Evolutionary conservation across 306 rosid species (phyloP), one percentile per base, ranked within the genome.

Genomic region (Trifolium fragiferum): DNA sequence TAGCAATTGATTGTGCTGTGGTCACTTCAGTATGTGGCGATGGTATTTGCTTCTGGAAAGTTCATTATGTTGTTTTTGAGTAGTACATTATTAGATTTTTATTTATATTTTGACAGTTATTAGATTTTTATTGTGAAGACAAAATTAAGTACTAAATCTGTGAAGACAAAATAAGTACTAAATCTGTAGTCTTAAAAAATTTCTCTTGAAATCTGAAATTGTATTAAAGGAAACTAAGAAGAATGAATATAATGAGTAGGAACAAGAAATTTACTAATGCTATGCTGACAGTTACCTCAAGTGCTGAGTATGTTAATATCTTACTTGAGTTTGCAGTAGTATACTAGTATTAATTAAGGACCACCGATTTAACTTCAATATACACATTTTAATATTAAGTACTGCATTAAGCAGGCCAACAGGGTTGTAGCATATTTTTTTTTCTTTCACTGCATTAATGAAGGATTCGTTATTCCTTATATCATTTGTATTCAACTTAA

Each of bases 401-500:
- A 32, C n/a, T 21, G 62, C 11, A 55, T 61, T 32, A 19, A 18
- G 49, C 35, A 18, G 32, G n/a, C 7, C 11, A 32, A 46, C 21
- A 23, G 76, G 44, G 8, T 63, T 74, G 27, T 47, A 54, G 23
- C 30, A 11, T 8, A 37, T 18, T 14, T 20, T 3, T 51, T 53
- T 19, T 53, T 19, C 20, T 30, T 2, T 16, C 16, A 2, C 55
- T 27, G 4, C 66, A 21, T 54, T 60, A 30, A 40, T 57, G 35
- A 21, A 21, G 15, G 32, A 57, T 11, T 23, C 63, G 12, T 9
- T 57, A 57, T 57, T 21, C 8, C 18, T 12, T 13, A 9, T 8
- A 47, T 70, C 7, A 46, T 43, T 53, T 51, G 27, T 69, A 30
- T 75, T 70, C 66, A 30, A 15, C 61, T 13, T 67, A 37, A 46